phyloP scores from a whole-genome alignment of 331 rosid species.

The Acacia pycnantha region DNA sequence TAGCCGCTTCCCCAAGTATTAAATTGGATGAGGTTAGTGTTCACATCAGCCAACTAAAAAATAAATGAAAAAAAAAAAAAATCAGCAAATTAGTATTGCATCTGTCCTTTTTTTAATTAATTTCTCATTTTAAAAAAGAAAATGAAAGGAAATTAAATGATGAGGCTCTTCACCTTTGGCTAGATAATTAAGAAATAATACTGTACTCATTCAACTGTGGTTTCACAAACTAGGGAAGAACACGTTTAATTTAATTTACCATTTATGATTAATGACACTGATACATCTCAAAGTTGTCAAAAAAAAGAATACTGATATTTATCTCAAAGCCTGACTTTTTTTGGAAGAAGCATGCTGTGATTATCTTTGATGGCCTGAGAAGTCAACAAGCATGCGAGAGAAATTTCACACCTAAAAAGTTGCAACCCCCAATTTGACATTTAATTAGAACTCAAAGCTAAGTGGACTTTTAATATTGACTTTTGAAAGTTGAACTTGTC shows the following conservation, averaged over 20 bases:
- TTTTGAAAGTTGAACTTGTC: constrained; percentile 17
- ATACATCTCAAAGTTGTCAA: background rate
- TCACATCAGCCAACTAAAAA: background rate
- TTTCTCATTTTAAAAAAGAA: background rate
- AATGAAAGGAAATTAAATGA: background rate
- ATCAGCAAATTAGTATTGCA: background rate
- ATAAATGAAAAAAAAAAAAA: background rate
- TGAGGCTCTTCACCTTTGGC: background rate
- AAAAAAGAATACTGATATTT: background rate
- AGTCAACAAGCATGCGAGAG: constrained; percentile 25
- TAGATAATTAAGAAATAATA: background rate
- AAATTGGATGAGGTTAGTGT: background rate
- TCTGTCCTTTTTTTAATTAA: background rate
- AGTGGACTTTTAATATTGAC: constrained; percentile 36
- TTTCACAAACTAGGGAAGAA: background rate
- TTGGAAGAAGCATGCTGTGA: background rate
- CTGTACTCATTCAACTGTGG: background rate
- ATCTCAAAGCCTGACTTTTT: background rate
- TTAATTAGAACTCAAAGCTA: background rate
- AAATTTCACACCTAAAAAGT: background rate
- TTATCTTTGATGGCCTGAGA: background rate
- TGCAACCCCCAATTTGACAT: constrained; percentile 11
- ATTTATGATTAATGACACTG: background rate
- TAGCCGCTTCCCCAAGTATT: no score
- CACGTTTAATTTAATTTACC: background rate